Evolutionary conservation across 306 rosid genomes (phyloP), one percentile per base, ranked within the genome.

Genomic region (Dalbergia cultrata): DNA sequence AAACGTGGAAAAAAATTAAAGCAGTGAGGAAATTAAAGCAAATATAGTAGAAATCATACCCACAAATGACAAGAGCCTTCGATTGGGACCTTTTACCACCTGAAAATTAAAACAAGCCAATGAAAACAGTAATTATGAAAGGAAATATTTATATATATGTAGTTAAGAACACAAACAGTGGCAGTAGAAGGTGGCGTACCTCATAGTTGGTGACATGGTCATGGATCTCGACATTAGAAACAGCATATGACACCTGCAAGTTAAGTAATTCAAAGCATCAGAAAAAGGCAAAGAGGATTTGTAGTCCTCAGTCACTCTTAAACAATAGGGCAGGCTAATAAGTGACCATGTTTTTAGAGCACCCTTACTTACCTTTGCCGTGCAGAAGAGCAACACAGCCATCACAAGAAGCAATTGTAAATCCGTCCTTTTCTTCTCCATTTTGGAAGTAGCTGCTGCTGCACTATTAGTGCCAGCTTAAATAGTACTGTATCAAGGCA

Each of bases 1-100:
- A 79, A 66, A 33, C 70, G 18, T 70, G 1, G 19, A 26, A 26
- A 26, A 26, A 26, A 26, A 26, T 2, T 19, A 59, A n/a, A 4
- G 0, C 7, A 61, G 57, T 34, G 39, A 53, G 17, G 63, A 72
- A 78, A 26, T 35, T 3, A 39, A 66, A 70, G 31, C 31, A 26
- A 26, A 26, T 26, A 26, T 45, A 47, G 62, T 45, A 47, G 62
- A 59, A 57, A 67, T 41, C 85, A 39, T 86, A 86, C 89, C 86
- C 7, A 86, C 82, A 76, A 63, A 75, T 75, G 74, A 4, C 62
- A 82, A 63, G 50, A 75, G 80, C 72, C 74, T 86, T 75, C 85
- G 82, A 56, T 70, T 79, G 58, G 89, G 86, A 70, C 86, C 85
- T 75, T 82, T 75, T 5, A 82, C 86, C 60, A 82, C 59, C 89